Percentiles rank a stretch among this genome's conserved stretches.
phyloP scores from a whole-genome alignment of 2,329 filamentous ascomycete genomes.

The Neospermospora avenae region DNA sequence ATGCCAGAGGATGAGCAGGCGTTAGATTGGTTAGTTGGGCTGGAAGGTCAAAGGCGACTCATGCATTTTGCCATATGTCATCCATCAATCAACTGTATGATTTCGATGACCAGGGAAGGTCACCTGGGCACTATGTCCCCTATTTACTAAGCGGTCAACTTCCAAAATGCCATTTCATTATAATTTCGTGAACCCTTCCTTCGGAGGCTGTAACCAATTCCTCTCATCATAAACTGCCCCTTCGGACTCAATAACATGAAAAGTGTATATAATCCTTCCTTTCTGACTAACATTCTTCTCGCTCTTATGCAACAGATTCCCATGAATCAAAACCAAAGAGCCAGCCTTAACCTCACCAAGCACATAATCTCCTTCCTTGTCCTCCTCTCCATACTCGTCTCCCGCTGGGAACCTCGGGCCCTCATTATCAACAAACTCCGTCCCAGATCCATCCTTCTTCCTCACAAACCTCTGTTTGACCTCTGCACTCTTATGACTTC shows the following conservation, averaged over 20 bases:
- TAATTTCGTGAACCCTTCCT: conserved; percentile 64
- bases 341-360: conserved; percentile 88
- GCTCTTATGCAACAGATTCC: conserved; percentile 93
- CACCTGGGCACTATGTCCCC: neutral
- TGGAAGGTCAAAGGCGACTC: neutral
- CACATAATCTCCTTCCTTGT: conserved; percentile 60
- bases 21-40: neutral
- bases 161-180: conserved; percentile 6
- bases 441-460: conserved; percentile 50
- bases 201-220: conserved; percentile 92
- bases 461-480: conserved; percentile 75
- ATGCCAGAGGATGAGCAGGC: conserved; percentile 42
- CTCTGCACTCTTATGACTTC: conserved; percentile 72
- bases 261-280: conserved; percentile 94
- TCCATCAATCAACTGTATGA: neutral
- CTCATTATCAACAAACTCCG: conserved; percentile 68
- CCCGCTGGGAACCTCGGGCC: conserved; percentile 61
- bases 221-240: conserved; percentile 70
- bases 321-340: conserved; percentile 88
- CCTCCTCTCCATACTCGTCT: conserved; percentile 43
- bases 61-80: conserved; percentile 1
- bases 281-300: conserved; percentile 85
- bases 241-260: conserved; percentile 89
- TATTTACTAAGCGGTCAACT: neutral
- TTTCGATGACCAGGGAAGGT: neutral